Conservation (phyloP, 139 green algal species). For the Tetradesmus obliquus region DNA sequence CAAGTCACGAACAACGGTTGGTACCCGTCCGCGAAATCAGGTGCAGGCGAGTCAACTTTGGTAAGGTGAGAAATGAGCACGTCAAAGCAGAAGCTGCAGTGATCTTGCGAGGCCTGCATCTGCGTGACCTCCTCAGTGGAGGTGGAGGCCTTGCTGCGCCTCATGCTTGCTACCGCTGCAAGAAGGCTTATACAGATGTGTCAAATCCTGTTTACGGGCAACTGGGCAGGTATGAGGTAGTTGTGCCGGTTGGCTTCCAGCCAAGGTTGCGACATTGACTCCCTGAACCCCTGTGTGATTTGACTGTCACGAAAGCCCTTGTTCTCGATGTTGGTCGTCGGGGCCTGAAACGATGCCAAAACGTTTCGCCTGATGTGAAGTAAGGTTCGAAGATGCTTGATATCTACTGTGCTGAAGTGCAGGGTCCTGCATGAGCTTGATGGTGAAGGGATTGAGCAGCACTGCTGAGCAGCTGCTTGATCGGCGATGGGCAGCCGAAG, state of each 20-base stretch:
- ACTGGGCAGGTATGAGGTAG: too few relatives aligned
- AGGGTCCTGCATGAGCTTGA: neutral
- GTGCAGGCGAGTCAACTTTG: slow-evolving; percentile 22
- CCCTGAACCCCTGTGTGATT: neutral
- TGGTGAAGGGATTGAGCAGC: neutral
- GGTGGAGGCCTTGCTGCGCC: neutral
- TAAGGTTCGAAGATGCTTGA: neutral
- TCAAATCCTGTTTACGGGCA: neutral
- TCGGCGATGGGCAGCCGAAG: neutral
- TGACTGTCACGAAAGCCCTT: neutral
- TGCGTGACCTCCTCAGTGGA: neutral
- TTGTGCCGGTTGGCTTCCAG: neutral
- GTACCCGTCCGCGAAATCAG: slow-evolving; percentile 60
- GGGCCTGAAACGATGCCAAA: too few relatives aligned
- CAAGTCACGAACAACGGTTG: slow-evolving; percentile 88
- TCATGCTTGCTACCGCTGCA: neutral
- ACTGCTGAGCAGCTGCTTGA: neutral
- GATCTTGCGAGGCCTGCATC: slow-evolving; percentile 41
- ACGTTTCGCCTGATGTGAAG: too few relatives aligned
- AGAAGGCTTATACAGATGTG: neutral
- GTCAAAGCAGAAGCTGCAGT: slow-evolving; percentile 69
- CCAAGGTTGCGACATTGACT: neutral
- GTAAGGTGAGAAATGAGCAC: slow-evolving; percentile 59
- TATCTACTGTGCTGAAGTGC: neutral
- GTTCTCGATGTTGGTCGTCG: neutral